Evolutionary conservation across 768 basidiomycete species (phyloP).

Genomic region (Xerocomellus chrysenteron): DNA sequence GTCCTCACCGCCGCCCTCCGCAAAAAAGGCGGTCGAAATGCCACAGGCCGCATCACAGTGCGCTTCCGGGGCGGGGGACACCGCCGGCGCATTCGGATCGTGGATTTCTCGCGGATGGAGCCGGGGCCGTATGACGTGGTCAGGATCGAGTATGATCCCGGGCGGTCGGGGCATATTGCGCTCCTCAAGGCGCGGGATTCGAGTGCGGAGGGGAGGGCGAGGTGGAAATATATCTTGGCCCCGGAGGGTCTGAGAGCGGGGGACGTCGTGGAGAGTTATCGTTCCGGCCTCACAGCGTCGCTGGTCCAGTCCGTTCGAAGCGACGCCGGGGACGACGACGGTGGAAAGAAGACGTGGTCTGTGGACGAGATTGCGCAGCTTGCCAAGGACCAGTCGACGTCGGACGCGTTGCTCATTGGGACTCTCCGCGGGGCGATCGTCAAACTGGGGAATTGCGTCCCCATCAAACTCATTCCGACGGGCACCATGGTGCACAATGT

Average conservation of each 20-base stretch:
- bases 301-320: slow-evolving; percentile 47
- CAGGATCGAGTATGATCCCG: slow-evolving; percentile 96
- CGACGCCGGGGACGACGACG: neutral
- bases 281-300: slow-evolving; percentile 76
- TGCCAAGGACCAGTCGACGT: slow-evolving; percentile 36
- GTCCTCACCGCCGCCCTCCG: slow-evolving; percentile 79
- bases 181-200: slow-evolving; percentile 67
- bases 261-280: slow-evolving; percentile 82
- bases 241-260: slow-evolving; percentile 88
- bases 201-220: slow-evolving; percentile 48
- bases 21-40: slow-evolving; percentile 84
- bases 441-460: slow-evolving; percentile 91
- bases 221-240: slow-evolving; percentile 91
- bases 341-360: slow-evolving; percentile 12
- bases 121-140: slow-evolving; percentile 85
- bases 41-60: slow-evolving; percentile 81
- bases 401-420: slow-evolving; percentile 74
- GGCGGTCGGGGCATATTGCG: slow-evolving; percentile 91
- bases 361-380: slow-evolving; percentile 24
- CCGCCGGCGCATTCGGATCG: slow-evolving; percentile 74
- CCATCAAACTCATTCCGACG: slow-evolving; percentile 87
- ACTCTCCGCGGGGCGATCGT: slow-evolving; percentile 80
- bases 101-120: slow-evolving; percentile 83
- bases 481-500: slow-evolving; percentile 89
- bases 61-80: slow-evolving; percentile 92